phyloP scores from a whole-genome alignment of 2,329 filamentous ascomycete species.

The Cordyceps cicadae region DNA sequence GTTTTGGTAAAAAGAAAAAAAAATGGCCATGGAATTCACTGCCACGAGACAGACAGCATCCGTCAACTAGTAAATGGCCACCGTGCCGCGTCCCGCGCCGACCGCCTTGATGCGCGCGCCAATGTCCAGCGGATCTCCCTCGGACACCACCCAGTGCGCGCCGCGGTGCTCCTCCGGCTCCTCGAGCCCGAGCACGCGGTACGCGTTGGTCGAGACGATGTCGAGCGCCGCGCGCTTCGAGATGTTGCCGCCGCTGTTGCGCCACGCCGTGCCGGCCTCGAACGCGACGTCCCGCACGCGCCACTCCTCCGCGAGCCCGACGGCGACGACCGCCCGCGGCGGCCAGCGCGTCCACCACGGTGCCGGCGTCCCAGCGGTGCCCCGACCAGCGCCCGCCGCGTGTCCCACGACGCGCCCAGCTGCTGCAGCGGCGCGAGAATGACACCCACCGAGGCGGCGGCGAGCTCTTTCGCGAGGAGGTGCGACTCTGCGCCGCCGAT shows the following conservation, averaged over 20 bases:
- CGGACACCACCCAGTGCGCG: slow-evolving; percentile 52
- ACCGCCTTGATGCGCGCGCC: slow-evolving; percentile 48
- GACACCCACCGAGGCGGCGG: slow-evolving; percentile 47
- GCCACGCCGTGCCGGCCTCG: slow-evolving; percentile 50
- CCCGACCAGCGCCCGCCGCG: slow-evolving; percentile 53
- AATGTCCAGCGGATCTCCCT: slow-evolving; percentile 55
- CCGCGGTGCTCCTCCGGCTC: slow-evolving; percentile 19
- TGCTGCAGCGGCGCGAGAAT: slow-evolving; percentile 52
- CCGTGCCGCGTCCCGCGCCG: slow-evolving; percentile 24
- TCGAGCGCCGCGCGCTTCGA: slow-evolving; percentile 46
- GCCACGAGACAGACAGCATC: not conserved
- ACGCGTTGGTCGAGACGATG: slow-evolving; percentile 49
- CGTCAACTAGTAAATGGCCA: slow-evolving; percentile 26
- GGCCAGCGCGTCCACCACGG: slow-evolving; percentile 48
- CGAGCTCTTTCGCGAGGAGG: slow-evolving; percentile 50
- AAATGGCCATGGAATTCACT: too few relatives aligned
- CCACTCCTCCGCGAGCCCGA: slow-evolving; percentile 56
- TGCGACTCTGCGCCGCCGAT: slow-evolving; percentile 56
- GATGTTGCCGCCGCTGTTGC: slow-evolving; percentile 47
- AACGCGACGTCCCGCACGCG: slow-evolving; percentile 51
- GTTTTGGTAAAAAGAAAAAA: too few relatives aligned
- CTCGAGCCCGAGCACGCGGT: slow-evolving; percentile 46
- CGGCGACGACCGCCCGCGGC: slow-evolving; percentile 49
- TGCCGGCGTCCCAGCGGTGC: slow-evolving; percentile 61
- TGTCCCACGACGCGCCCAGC: slow-evolving; percentile 49